A percentile compares a stretch with the other conserved stretches of the same genome.
phyloP scores from a whole-genome alignment of 2,329 filamentous ascomycete species.

The Plectosphaerella sp. region DNA sequence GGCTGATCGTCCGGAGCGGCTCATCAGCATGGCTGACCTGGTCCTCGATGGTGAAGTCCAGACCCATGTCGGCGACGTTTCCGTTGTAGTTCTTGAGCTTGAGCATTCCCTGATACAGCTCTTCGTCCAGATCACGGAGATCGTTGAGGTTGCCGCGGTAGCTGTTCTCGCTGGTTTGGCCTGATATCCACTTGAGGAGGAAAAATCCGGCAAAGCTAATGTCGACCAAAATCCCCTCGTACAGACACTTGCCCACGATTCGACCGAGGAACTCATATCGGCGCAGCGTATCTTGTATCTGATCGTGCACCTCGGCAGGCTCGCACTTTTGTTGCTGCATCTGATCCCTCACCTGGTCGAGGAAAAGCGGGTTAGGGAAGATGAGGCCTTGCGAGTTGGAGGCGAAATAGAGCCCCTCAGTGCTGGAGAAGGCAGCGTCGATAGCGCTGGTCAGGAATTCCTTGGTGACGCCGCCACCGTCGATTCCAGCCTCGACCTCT shows the following conservation, averaged over 20 bases:
- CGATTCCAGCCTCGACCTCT: slow-evolving; percentile 84
- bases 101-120: slow-evolving; percentile 80
- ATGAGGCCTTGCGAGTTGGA: slow-evolving; percentile 82
- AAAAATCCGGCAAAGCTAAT: slow-evolving; percentile 94
- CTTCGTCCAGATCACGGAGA: slow-evolving; percentile 84
- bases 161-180: slow-evolving; percentile 57
- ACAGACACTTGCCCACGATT: slow-evolving; percentile 92
- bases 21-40: slow-evolving; percentile 43
- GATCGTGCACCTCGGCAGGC: slow-evolving; percentile 53
- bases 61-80: slow-evolving; percentile 72
- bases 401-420: slow-evolving; percentile 60
- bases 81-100: slow-evolving; percentile 81
- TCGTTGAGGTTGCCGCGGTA: slow-evolving; percentile 96
- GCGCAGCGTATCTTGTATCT: slow-evolving; percentile 58
- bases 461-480: slow-evolving; percentile 95
- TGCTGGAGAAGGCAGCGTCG: slow-evolving; percentile 70
- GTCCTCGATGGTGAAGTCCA: slow-evolving; percentile 89
- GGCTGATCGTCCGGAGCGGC: slow-evolving; percentile 59
- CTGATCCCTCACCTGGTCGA: slow-evolving; percentile 63
- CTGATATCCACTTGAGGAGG: slow-evolving; percentile 85
- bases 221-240: slow-evolving; percentile 93
- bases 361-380: slow-evolving; percentile 78
- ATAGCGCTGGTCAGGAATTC: slow-evolving; percentile 92
- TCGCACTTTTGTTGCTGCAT: slow-evolving; percentile 46
- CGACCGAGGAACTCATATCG: slow-evolving; percentile 90